Base-by-base conservation (phyloP, 768 basidiomycete species). In the Hirschioporus abietinus region DNA sequence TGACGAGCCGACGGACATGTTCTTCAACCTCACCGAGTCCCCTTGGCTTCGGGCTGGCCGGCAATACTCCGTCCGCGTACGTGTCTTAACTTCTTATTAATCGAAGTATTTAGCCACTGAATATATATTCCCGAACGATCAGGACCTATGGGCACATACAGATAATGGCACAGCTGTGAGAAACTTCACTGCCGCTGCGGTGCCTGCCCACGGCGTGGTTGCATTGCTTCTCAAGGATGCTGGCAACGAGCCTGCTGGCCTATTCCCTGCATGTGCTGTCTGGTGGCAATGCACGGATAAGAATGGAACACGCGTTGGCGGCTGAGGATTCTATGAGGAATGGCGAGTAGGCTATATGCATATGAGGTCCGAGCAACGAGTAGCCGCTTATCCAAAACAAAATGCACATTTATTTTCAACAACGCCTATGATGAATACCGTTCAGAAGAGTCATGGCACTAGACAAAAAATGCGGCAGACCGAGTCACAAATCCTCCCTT, bases 121-220 rank as follows among this genome's bases (percentile, higher is more conserved):
- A n/a, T n/a, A n/a, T n/a, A n/a, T n/a, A n/a, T n/a, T 24, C 9
- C 0, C 27, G 34, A 26, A 24, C 27, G 24, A 58, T 24, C 66
- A 91, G 87, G 90, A 91, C 71, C 78, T 91, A 1, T 91, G 90
- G 90, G 73, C 84, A 3, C 89, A 91, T 73, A 89, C 87, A 24
- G 78, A 88, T 70, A 90, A 89, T 70, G 88, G 88, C 2, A 90
- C 86, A 0, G 85, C 84, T 0, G 78, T 86, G 25, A 82, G 89
- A 20, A 86, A 83, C 72, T 80, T 89, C 70, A 85, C 84, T 1
- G 85, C 83, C 2, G 81, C 78, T 4, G 76, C 74, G 23, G 87
- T 91, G 12, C 88, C 89, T 2, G 71, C 87, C 7, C 90, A 91
- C 67, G 90, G 89, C 3, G 88, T 90, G 26, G 83, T 87, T 25